Evolutionary conservation across 1,284 basidiomycete genomes (phyloP), one percentile per base, ranked within the genome.

Genomic region (Puccinia horiana): DNA sequence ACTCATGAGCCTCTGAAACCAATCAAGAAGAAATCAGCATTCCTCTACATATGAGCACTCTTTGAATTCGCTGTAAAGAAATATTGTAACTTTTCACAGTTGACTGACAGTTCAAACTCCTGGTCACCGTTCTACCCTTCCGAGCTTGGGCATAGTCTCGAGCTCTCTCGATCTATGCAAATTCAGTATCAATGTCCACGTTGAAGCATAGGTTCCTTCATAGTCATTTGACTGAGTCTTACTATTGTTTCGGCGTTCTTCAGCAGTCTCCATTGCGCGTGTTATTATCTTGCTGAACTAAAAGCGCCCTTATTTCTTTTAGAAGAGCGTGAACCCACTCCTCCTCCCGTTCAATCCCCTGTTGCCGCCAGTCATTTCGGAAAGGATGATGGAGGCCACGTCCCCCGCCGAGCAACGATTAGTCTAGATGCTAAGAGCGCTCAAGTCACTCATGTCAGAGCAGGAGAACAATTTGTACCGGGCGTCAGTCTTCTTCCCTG

Each of bases 261-360:
- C 69, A 3, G 37, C 40, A 49, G 42, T 70, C 29, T 70, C 18
- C 18, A 40, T 40, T 65, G 8, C 35, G 20, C 35, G 35, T 40
- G 61, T 65, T 65, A 2, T 65, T 23, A 61, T 18, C 8, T 65
- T 40, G 35, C 35, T 65, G 35, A 65, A 35, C 61, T 35, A 23
- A 6, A 65, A 16, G 29, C 9, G 20, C 8, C 16, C 35, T 23
- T 65, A 40, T 44, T 16, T 26, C 20, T 35, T 44, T 49, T 16
- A 63, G 74, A 32, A 44, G 12, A 61, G 44, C 37, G 37, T 29
- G 40, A 37, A 12, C 29, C 20, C n/a, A 73, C 79, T 29, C 79
- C 79, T 58, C 79, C 79, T 37, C 40, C 79, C 23, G 79, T 81
- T 23, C 79, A 81, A 61, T 81, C 79, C 37, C 79, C 79, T 23